A percentile compares a stretch with the other conserved stretches of the same genome.
These are phyloP conservation scores for Trebouxiophyceae sp. DNA, from an alignment of 163 green algal species.

Conservation along the genomic window DNA sequence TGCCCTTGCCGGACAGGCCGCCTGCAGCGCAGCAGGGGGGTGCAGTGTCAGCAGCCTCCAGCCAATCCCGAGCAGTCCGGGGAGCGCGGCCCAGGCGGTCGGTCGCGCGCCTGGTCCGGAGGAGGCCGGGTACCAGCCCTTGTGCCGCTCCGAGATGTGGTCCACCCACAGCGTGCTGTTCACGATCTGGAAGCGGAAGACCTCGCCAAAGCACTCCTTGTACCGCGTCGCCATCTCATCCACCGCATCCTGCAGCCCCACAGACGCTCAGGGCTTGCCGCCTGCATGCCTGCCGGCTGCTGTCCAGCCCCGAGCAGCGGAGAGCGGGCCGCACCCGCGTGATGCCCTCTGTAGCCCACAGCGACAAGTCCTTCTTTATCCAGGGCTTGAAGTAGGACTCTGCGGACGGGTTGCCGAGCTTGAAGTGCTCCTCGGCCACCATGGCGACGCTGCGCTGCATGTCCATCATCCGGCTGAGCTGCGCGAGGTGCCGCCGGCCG, in stretches of 20 bases:
- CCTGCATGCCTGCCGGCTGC: neutral
- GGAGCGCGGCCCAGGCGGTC: neutral
- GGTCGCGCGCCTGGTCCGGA: constrained; percentile 13
- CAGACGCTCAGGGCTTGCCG: neutral
- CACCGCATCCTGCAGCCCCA: neutral
- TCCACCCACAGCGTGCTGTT: constrained; percentile 38
- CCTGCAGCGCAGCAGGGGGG: constrained; percentile 1
- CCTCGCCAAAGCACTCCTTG: constrained; percentile 17
- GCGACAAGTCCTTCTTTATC: constrained; percentile 17
- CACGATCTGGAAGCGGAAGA: constrained; percentile 23
- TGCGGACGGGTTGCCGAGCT: neutral
- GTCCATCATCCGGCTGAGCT: neutral
- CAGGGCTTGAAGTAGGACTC: constrained; percentile 18
- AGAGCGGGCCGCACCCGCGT: constrained; percentile 2
- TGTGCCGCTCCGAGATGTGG: constrained; percentile 34
- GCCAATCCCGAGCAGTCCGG: neutral
- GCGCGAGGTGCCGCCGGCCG: neutral
- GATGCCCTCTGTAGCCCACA: constrained; percentile 15
- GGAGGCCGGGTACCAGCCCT: constrained; percentile 34
- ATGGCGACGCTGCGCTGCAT: neutral
- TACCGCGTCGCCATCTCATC: constrained; percentile 7
- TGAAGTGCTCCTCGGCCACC: constrained; percentile 16
- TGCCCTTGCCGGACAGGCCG: constrained; percentile 27
- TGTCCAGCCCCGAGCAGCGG: neutral
- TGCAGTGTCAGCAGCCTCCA: neutral